Evolutionary conservation across 495 filamentous ascomycete species (phyloP).

Genomic region (Trichoderma erinaceum): DNA sequence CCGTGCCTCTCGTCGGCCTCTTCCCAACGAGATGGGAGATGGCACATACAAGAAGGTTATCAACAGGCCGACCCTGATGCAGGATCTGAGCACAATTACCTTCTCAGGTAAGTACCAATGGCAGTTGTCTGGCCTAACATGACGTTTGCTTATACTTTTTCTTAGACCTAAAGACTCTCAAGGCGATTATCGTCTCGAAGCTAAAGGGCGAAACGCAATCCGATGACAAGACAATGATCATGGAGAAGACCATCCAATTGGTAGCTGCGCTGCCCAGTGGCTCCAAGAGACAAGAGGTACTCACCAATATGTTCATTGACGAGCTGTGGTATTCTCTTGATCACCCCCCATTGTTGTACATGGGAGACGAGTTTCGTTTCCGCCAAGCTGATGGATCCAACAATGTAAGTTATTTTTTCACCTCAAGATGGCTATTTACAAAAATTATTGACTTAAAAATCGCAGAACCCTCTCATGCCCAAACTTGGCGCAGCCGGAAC

Average conservation of each 20-base stretch:
- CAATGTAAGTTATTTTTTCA: slow-evolving; percentile 29
- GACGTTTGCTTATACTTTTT: neutral
- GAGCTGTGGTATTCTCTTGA: slow-evolving; percentile 62
- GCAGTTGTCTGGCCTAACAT: neutral
- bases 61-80: slow-evolving; percentile 48
- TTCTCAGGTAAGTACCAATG: slow-evolving; percentile 28
- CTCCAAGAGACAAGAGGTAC: slow-evolving; percentile 55
- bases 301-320: slow-evolving; percentile 64
- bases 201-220: slow-evolving; percentile 46
- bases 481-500: slow-evolving; percentile 40
- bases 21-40: slow-evolving; percentile 61
- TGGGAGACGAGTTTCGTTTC: slow-evolving; percentile 61
- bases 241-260: slow-evolving; percentile 74
- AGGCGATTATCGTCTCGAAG: slow-evolving; percentile 30
- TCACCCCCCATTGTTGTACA: slow-evolving; percentile 49
- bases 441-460: neutral
- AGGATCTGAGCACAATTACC: slow-evolving; percentile 55
- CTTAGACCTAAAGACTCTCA: slow-evolving; percentile 38
- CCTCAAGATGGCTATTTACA: neutral
- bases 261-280: slow-evolving; percentile 57
- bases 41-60: slow-evolving; percentile 40
- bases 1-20: slow-evolving; percentile 55
- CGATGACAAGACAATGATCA: slow-evolving; percentile 74
- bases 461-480: slow-evolving; percentile 38
- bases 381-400: slow-evolving; percentile 69